Evolutionary conservation across 768 basidiomycete genomes (phyloP), one percentile per base, ranked within the genome.

Genomic region (Hemileccinum impolitum): DNA sequence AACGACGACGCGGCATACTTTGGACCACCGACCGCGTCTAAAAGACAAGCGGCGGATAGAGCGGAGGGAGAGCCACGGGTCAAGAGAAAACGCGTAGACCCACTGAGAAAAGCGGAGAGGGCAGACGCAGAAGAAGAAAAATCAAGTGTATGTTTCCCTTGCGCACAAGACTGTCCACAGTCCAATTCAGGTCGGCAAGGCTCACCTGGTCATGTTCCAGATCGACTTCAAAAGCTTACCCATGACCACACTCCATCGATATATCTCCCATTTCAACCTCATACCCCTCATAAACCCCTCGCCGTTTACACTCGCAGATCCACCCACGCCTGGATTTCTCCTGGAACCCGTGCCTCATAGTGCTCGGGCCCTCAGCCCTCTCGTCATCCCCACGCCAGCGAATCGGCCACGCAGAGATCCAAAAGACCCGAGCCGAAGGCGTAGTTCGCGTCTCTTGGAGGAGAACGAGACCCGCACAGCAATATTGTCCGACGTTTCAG

Each of bases 211-310:
- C 53, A 7, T 47, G 35, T 39, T 31, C n/a, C 65, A 92, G 89
- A 78, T 91, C 56, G 86, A 91, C 61, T 90, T 92, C 63, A 72
- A 75, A 39, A 80, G 80, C 56, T 74, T 91, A 71, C 79, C 89
- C n/a, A 70, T 73, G 12, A 67, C 77, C 15, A 77, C 78, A 13
- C 70, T 92, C 23, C 78, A 88, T 62, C 80, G 82, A 50, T 92
- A 92, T 65, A 76, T 92, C 50, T 73, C 76, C 15, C 81, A 85
- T 48, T 87, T 80, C 58, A 84, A 89, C 60, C 76, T 90, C 43
- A 73, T 87, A 17, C 90, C 90, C 13, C 60, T 65, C 34, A 77
- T 92, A 39, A 76, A 80, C 53, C 90, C 90, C 17, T 83, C 84
- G 12, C 87, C 90, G 13, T 68, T 84, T 45, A 73, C 78, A 6